Evolutionary conservation across 805 yeast species (phyloP).

Genomic region (Kodamaea fukazawae): DNA sequence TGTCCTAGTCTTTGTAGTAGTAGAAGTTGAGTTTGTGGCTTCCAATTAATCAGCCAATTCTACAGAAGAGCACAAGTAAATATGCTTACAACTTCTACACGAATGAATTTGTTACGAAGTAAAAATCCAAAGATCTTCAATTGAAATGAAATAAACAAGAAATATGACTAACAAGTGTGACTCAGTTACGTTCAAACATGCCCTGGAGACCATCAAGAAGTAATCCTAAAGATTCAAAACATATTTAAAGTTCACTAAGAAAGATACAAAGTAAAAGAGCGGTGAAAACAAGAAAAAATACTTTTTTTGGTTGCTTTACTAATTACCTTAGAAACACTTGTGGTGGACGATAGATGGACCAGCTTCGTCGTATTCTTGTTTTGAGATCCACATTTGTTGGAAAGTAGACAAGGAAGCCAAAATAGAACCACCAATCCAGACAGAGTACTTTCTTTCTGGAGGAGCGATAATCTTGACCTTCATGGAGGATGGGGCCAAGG

Average conservation of each 20-base stretch:
- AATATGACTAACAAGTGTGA: background rate
- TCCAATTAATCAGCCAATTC: too few relatives aligned
- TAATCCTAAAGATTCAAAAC: slow-evolving; percentile 2
- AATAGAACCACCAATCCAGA: slow-evolving; percentile 99
- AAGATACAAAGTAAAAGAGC: slow-evolving; percentile 5
- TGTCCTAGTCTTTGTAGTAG: too few relatives aligned
- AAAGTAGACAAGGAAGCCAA: slow-evolving; percentile 97
- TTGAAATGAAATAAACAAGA: slow-evolving; percentile 5
- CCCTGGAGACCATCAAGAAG: background rate
- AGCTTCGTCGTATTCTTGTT: slow-evolving; percentile 99
- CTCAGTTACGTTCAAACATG: background rate
- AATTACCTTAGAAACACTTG: slow-evolving; percentile 72
- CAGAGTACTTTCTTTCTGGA: slow-evolving; percentile 98
- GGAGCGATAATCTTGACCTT: slow-evolving; percentile 99
- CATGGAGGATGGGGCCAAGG: slow-evolving; percentile 99
- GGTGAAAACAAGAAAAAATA: slow-evolving; percentile 4
- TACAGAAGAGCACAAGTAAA: too few relatives aligned
- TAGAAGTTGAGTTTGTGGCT: too few relatives aligned
- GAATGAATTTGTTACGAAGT: too few relatives aligned
- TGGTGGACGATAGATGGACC: slow-evolving; percentile 99
- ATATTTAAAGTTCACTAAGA: slow-evolving; percentile 8
- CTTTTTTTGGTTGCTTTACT: slow-evolving; percentile 2
- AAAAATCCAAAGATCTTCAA: too few relatives aligned
- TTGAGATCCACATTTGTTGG: slow-evolving; percentile 99
- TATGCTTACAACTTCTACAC: too few relatives aligned